These are phyloP conservation scores for Rhizopus sp. DNA, from an alignment of 371 early-diverging fungal genomes.

Conservation along the genomic window DNA sequence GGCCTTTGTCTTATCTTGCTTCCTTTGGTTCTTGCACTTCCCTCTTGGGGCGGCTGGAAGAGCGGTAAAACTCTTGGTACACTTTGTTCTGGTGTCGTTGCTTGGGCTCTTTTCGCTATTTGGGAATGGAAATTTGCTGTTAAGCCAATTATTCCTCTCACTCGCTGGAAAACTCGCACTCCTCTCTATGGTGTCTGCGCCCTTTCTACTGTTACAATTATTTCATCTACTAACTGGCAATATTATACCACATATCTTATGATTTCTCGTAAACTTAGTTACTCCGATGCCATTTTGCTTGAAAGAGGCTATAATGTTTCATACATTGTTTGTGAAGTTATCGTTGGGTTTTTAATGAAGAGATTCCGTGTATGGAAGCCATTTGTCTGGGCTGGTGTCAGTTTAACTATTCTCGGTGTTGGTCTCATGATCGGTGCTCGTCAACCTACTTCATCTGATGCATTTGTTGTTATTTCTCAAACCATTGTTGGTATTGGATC, in stretches of 20 bases:
- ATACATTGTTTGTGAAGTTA: conserved; percentile 32
- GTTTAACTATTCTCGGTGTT: conserved; percentile 48
- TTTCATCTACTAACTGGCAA: conserved; percentile 40
- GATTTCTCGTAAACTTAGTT: conserved; percentile 38
- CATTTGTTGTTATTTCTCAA: conserved; percentile 41
- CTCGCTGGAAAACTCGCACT: conserved; percentile 44
- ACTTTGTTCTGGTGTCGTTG: conserved; percentile 24
- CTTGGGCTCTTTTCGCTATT: conserved; percentile 32
- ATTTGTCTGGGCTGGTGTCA: conserved; percentile 64
- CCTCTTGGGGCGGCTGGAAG: conserved; percentile 46
- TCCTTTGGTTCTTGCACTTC: conserved; percentile 44
- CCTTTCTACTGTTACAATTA: conserved; percentile 44
- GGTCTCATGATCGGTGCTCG: conserved; percentile 52
- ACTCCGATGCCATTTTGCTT: conserved; percentile 30
- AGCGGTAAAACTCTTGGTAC: conserved; percentile 24
- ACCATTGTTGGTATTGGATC: conserved; percentile 41
- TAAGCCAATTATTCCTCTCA: conserved; percentile 50
- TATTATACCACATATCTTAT: conserved; percentile 46
- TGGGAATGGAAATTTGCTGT: conserved; percentile 52
- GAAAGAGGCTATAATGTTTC: conserved; percentile 44
- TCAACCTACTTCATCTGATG: conserved; percentile 30
- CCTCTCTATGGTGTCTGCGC: conserved; percentile 48
- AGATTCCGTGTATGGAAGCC: conserved; percentile 45
- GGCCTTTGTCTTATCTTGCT: conserved; percentile 42
- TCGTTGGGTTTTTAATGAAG: conserved; percentile 41